Base-by-base conservation (phyloP, 2,329 filamentous ascomycete species). In the Neophaeococcomyces mojaviensis region DNA sequence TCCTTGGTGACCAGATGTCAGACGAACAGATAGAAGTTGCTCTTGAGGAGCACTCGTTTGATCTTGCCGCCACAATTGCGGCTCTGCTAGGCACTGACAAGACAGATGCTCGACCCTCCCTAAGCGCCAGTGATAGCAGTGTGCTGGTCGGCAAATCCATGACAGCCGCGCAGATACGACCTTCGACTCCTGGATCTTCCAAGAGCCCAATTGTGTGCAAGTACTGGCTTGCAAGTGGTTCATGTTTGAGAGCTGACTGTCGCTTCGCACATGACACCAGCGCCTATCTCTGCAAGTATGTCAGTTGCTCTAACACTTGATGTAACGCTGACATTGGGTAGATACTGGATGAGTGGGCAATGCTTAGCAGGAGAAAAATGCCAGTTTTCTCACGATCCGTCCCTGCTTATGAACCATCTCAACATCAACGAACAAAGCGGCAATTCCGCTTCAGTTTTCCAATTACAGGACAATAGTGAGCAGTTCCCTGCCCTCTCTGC, bases 271-370 rank as follows among this genome's bases (percentile, higher is more conserved):
- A 98, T 65, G 90, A 98, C 64, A 77, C 95, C 36, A 94, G 87
- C 61, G 94, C 86, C 61, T 92, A 96, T 59, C 78, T 98, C 51
- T 98, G 92, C 89, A 97, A 97, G 87, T 94, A 73, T 76, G 87
- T 84, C n/a, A 4, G 46, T 13, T 47, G 19, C 26, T 32, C 32
- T 53, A 46, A 50, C 57, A 44, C 46, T 53, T 46, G 44, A 44
- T 35, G 44, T 36, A 24, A 48, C 44, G 46, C 61, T 67, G 54
- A 65, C 52, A 46, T 43, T 39, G 48, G 16, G 36, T 58, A 92
- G 86, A 63, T 97, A 97, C 64, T 98, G 89, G 87, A 77, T 98
- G 44, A 88, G 88, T 69, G 92, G 92, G 1, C 96, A 90, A 59
- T 98, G 92, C 62, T 76, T 98, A 28, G 92, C 92, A 16, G 90